phyloP scores from a whole-genome alignment of 805 yeast species.

The Barnettozyma sp. region DNA sequence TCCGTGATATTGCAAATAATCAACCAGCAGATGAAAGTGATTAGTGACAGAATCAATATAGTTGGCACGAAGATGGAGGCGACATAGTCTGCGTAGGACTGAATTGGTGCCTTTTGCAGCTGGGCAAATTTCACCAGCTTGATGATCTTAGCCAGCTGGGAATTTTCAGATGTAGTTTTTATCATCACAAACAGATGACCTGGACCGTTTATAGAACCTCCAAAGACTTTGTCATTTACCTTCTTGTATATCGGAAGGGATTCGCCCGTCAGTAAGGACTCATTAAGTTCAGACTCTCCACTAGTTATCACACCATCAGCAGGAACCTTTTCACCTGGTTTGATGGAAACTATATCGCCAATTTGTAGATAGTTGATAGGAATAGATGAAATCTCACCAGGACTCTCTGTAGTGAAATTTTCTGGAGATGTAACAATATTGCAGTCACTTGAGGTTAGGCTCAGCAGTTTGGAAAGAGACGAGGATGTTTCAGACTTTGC shows the following conservation, averaged over 20 bases:
- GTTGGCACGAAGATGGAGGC: constrained; percentile 83
- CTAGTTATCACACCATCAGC: constrained; percentile 79
- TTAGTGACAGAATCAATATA: constrained; percentile 51
- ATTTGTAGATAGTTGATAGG: constrained; percentile 71
- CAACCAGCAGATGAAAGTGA: constrained; percentile 65
- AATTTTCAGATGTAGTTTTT: constrained; percentile 67
- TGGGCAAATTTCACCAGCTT: constrained; percentile 85
- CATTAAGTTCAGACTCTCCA: constrained; percentile 84
- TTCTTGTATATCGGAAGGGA: constrained; percentile 64
- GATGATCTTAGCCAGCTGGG: constrained; percentile 84
- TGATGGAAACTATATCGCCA: constrained; percentile 67
- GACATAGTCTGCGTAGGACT: constrained; percentile 75
- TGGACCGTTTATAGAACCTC: constrained; percentile 86
- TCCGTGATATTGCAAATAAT: constrained; percentile 30
- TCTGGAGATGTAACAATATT: constrained; percentile 44
- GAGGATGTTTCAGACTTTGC: constrained; percentile 93
- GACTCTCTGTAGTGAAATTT: constrained; percentile 18
- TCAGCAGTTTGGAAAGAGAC: constrained; percentile 74
- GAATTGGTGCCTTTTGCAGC: constrained; percentile 82
- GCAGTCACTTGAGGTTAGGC: constrained; percentile 76
- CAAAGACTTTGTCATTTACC: constrained; percentile 60
- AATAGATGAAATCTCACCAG: constrained; percentile 38
- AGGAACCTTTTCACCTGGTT: constrained; percentile 85
- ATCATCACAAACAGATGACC: constrained; percentile 66
- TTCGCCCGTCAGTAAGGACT: constrained; percentile 90